Conservation (phyloP, 768 basidiomycete species). For the Galerina marginata region DNA sequence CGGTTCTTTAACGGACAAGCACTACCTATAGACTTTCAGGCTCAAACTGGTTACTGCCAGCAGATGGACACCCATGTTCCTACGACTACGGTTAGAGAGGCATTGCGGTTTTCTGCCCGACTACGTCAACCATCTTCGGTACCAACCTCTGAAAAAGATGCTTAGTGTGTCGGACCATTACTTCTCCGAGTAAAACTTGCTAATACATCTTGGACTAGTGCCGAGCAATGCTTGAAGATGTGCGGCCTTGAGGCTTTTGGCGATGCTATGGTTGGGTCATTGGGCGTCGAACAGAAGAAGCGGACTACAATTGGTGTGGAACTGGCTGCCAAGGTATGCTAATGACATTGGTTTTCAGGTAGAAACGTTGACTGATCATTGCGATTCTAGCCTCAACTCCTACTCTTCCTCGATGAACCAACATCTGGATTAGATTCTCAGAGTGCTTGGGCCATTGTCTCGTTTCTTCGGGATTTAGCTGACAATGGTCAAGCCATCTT, state of each 20-base stretch:
- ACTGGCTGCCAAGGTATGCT: constrained; percentile 79
- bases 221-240: constrained; percentile 59
- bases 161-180: constrained; percentile 59
- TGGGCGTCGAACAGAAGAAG: constrained; percentile 77
- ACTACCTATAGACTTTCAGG: constrained; percentile 61
- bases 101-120: constrained; percentile 78
- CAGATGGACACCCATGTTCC: constrained; percentile 84
- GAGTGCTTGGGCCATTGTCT: constrained; percentile 83
- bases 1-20: constrained; percentile 59
- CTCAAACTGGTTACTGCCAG: constrained; percentile 85
- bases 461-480: constrained; percentile 77
- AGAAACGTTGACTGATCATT: neutral
- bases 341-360: neutral
- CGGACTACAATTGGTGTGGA: constrained; percentile 88
- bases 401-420: constrained; percentile 90
- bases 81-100: constrained; percentile 80
- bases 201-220: constrained; percentile 28
- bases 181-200: neutral
- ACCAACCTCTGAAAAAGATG: constrained; percentile 72
- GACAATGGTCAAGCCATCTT: constrained; percentile 86
- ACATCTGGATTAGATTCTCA: constrained; percentile 89
- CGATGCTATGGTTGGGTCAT: constrained; percentile 69
- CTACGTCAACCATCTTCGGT: constrained; percentile 76
- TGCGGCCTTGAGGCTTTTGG: constrained; percentile 67
- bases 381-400: constrained; percentile 64